These are phyloP conservation scores for Hymenotorrendiella dingleyae DNA, from an alignment of 2,329 filamentous ascomycete genomes.

Conservation along the genomic window DNA sequence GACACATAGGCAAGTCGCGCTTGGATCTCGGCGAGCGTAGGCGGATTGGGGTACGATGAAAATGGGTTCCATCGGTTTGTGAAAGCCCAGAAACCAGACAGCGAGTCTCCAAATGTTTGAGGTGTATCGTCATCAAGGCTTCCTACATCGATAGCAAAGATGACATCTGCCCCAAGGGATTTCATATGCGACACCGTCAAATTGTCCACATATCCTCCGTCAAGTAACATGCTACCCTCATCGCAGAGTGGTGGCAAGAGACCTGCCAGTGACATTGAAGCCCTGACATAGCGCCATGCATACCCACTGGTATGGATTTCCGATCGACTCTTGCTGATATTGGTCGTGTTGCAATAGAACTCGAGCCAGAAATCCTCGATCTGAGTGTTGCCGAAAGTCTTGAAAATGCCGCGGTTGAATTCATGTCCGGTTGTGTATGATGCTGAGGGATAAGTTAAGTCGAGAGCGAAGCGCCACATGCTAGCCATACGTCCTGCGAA, in stretches of 20 bases:
- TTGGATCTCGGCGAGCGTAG: conserved; percentile 93
- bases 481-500: conserved; percentile 98
- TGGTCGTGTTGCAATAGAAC: conserved; percentile 99
- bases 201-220: conserved; percentile 96
- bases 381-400: conserved; percentile 92
- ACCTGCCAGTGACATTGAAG: conserved; percentile 94
- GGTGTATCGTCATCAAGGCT: conserved; percentile 87
- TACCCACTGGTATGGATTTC: conserved; percentile 97
- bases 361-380: conserved; percentile 99
- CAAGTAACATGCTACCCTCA: conserved; percentile 92
- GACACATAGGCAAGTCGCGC: conserved; percentile 91
- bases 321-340: conserved; percentile 86
- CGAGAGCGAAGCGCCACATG: conserved; percentile 96
- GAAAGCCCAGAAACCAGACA: conserved; percentile 93
- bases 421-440: conserved; percentile 98
- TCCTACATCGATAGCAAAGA: conserved; percentile 94
- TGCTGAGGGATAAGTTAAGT: conserved; percentile 91
- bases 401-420: conserved; percentile 98
- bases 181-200: conserved; percentile 97
- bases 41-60: conserved; percentile 80
- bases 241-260: conserved; percentile 91
- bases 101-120: conserved; percentile 86
- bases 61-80: conserved; percentile 97
- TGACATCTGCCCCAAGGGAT: conserved; percentile 81
- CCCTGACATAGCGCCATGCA: conserved; percentile 93